Evolutionary conservation across 2,329 filamentous ascomycete genomes (phyloP).

Genomic region (Ophiostoma ulmi): DNA sequence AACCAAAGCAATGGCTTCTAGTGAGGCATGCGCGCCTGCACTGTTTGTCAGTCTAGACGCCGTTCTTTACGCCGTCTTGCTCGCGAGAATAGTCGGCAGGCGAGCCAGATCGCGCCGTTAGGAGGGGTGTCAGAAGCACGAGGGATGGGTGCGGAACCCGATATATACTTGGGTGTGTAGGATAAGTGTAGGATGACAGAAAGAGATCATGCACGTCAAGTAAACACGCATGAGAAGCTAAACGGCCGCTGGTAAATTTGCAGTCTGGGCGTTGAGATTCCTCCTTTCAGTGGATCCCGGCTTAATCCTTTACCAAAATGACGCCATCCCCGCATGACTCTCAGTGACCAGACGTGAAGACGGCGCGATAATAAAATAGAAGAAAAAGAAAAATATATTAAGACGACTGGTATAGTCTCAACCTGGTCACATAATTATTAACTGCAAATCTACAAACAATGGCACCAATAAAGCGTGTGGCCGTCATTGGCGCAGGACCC

Average conservation of each 20-base stretch:
- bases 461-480: conserved; percentile 18
- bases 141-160: not conserved
- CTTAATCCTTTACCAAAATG: conserved; percentile 7
- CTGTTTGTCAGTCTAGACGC: not conserved
- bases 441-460: not conserved
- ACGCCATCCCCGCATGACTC: conserved; percentile 14
- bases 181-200: not conserved
- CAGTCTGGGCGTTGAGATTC: not conserved
- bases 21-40: not conserved
- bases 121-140: not conserved
- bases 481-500: conserved; percentile 38
- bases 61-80: not conserved
- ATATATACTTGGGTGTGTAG: not conserved
- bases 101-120: not conserved
- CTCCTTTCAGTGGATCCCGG: not conserved
- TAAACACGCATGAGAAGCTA: not conserved
- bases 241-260: not conserved
- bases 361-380: not conserved
- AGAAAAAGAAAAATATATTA: not conserved
- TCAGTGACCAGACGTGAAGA: not conserved
- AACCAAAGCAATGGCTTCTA: not conserved
- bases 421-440: not conserved
- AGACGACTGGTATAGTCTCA: not conserved
- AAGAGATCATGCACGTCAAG: not conserved
- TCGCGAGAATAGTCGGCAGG: not conserved